Percentiles rank a stretch among this genome's conserved stretches.
Evolutionary conservation across 139 green algal genomes (phyloP).

Genomic region (Chlamydomonas sp.): DNA sequence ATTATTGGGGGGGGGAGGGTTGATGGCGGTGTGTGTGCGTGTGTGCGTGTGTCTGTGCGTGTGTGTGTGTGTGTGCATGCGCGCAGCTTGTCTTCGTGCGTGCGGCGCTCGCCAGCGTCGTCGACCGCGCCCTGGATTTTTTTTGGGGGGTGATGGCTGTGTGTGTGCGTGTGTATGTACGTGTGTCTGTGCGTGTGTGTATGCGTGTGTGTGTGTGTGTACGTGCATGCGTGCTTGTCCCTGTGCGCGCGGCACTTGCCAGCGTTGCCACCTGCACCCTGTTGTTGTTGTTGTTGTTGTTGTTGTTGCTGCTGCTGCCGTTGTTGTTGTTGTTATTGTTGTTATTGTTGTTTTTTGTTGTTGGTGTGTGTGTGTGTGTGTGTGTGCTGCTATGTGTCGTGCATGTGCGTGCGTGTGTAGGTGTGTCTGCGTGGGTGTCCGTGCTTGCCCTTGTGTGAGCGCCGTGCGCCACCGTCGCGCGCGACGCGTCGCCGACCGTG

Average conservation of each 20-base stretch:
- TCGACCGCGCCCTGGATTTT: too few relatives aligned
- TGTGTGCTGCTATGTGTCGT: not conserved
- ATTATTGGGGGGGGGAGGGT: not conserved
- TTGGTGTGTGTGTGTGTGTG: not conserved
- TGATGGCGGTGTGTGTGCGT: not conserved
- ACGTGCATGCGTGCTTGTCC: not conserved
- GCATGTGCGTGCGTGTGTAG: not conserved
- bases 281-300: not conserved
- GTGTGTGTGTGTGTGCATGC: not conserved
- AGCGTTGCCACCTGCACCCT: constrained; percentile 19
- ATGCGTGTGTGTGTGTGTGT: not conserved
- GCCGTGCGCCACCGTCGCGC: too few relatives aligned
- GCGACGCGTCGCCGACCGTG: too few relatives aligned
- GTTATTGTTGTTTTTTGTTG: not conserved
- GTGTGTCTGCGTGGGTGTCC: not conserved
- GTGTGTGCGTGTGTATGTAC: too few relatives aligned
- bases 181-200: too few relatives aligned
- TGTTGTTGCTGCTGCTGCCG: not conserved
- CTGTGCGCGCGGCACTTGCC: constrained; percentile 1
- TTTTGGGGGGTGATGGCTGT: too few relatives aligned
- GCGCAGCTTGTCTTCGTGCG: too few relatives aligned
- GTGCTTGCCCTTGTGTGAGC: not conserved
- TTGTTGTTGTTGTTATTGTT: constrained; percentile 3
- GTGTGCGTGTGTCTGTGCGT: not conserved
- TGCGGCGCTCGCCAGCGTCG: too few relatives aligned